Evolutionary conservation across 2,329 filamentous ascomycete species (phyloP).

Genomic region (Exophiala spinifera): DNA sequence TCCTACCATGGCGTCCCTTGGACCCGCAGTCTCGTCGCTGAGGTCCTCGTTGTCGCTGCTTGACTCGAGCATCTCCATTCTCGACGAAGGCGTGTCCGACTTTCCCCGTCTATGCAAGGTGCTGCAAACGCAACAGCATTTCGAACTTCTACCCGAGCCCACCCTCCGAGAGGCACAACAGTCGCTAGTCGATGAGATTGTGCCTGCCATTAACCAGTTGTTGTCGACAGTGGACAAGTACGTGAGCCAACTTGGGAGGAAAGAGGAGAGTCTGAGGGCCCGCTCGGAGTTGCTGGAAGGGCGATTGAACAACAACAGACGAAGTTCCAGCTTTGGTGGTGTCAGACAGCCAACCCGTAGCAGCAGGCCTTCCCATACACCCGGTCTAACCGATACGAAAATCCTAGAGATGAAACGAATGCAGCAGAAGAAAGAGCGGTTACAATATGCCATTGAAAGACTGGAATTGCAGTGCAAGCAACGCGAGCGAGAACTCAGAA

Average conservation of each 20-base stretch:
- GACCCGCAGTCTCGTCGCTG: conserved; percentile 59
- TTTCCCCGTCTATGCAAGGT: conserved; percentile 62
- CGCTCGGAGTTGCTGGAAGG: conserved; percentile 81
- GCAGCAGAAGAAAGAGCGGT: conserved; percentile 75
- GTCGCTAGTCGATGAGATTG: conserved; percentile 81
- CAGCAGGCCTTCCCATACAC: conserved; percentile 20
- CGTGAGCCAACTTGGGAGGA: conserved; percentile 75
- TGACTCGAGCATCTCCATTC: conserved; percentile 60
- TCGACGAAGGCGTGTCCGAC: conserved; percentile 60
- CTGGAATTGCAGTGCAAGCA: conserved; percentile 84
- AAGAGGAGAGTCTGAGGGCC: conserved; percentile 79
- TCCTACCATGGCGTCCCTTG: conserved; percentile 46
- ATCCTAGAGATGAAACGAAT: conserved; percentile 65
- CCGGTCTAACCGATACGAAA: conserved; percentile 38
- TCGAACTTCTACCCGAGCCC: conserved; percentile 84
- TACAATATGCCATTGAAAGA: conserved; percentile 82
- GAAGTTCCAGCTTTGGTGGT: conserved; percentile 22
- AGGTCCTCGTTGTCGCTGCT: conserved; percentile 60
- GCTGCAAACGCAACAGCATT: conserved; percentile 71
- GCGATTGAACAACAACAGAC: conserved; percentile 49
- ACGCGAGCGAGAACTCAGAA: conserved; percentile 66
- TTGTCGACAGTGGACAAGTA: conserved; percentile 79
- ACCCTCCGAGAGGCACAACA: conserved; percentile 78
- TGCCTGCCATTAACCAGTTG: conserved; percentile 77
- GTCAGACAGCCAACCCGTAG: conserved; percentile 18